Percentiles rank a stretch among this genome's conserved stretches.
Evolutionary conservation across 2,329 filamentous ascomycete genomes (phyloP).

Genomic region (Penicillium sp.): DNA sequence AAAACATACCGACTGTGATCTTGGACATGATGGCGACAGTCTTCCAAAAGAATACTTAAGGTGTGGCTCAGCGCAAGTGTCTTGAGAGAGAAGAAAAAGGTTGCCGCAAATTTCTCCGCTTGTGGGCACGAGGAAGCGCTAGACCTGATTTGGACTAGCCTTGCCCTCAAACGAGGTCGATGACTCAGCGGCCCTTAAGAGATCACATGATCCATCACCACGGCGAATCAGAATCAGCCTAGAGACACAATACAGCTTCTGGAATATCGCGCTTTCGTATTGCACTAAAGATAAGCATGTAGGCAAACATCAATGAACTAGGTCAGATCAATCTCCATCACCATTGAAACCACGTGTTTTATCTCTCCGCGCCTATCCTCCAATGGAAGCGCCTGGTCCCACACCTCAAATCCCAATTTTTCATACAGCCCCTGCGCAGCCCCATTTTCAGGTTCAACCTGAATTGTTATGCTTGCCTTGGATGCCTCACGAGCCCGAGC

Average conservation of each 20-base stretch:
- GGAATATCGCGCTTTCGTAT: too few relatives aligned
- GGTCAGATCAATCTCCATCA: neutral
- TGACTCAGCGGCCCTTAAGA: slow-evolving; percentile 10
- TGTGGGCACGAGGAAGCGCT: slow-evolving; percentile 36
- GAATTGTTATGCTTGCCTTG: slow-evolving; percentile 19
- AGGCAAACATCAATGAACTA: neutral
- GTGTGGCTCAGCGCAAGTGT: slow-evolving; percentile 61
- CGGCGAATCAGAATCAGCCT: neutral
- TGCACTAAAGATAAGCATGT: neutral
- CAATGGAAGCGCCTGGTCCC: slow-evolving; percentile 9
- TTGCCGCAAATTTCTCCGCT: slow-evolving; percentile 38
- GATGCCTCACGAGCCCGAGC: slow-evolving; percentile 1
- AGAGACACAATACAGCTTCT: neutral
- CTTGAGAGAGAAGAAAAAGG: slow-evolving; percentile 30
- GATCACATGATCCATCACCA: neutral
- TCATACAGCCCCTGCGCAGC: slow-evolving; percentile 19
- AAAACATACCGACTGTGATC: slow-evolving; percentile 57
- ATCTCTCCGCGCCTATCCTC: neutral
- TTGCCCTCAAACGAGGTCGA: slow-evolving; percentile 18
- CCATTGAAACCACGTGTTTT: slow-evolving; percentile 4
- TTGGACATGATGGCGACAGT: slow-evolving; percentile 67
- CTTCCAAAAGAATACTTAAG: slow-evolving; percentile 86
- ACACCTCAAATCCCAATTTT: slow-evolving; percentile 20
- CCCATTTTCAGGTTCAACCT: slow-evolving; percentile 7
- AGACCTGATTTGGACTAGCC: slow-evolving; percentile 31